A percentile compares a stretch with the other conserved stretches of the same genome.
These are phyloP conservation scores for Cucurbitaria berberidis DNA, from an alignment of 2,329 filamentous ascomycete species.

Conservation along the genomic window DNA sequence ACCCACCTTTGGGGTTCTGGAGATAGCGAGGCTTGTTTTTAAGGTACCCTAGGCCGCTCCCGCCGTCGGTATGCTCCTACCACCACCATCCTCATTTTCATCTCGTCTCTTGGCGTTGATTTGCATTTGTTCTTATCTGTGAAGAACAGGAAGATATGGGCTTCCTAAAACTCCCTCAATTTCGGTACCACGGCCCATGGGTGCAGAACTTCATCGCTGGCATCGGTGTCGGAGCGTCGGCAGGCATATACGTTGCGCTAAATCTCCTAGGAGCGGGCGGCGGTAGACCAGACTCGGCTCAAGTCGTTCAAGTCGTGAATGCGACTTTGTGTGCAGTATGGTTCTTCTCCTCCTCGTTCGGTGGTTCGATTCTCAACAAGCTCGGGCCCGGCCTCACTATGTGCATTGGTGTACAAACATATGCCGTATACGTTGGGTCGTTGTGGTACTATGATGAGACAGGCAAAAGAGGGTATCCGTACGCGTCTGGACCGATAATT, in stretches of 20 bases:
- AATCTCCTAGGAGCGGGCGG: constrained; percentile 41
- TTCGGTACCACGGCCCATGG: constrained; percentile 40
- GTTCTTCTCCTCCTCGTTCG: constrained; percentile 43
- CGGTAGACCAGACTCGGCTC: constrained; percentile 36
- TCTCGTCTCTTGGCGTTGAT: background rate
- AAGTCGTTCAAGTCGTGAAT: constrained; percentile 42
- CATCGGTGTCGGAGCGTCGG: constrained; percentile 36
- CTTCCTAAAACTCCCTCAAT: constrained; percentile 30
- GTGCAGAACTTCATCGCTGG: constrained; percentile 40
- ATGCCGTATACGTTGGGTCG: constrained; percentile 40
- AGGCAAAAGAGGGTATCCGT: constrained; percentile 39
- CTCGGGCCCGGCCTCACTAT: constrained; percentile 40
- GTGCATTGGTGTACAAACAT: constrained; percentile 41
- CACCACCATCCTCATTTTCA: background rate
- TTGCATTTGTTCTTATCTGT: background rate
- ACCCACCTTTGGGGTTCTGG: background rate
- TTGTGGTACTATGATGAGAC: constrained; percentile 43
- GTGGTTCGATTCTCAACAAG: constrained; percentile 41
- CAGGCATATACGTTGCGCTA: constrained; percentile 40
- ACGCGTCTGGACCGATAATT: constrained; percentile 38
- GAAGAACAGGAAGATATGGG: constrained; percentile 20
- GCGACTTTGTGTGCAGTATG: constrained; percentile 42
- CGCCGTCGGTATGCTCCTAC: background rate
- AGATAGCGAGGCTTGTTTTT: background rate
- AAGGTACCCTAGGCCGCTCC: background rate